A percentile compares a stretch with the other conserved stretches of the same genome.
These are phyloP conservation scores for Thielaviopsis euricoi DNA, from an alignment of 2,329 filamentous ascomycete genomes.

Conservation along the genomic window DNA sequence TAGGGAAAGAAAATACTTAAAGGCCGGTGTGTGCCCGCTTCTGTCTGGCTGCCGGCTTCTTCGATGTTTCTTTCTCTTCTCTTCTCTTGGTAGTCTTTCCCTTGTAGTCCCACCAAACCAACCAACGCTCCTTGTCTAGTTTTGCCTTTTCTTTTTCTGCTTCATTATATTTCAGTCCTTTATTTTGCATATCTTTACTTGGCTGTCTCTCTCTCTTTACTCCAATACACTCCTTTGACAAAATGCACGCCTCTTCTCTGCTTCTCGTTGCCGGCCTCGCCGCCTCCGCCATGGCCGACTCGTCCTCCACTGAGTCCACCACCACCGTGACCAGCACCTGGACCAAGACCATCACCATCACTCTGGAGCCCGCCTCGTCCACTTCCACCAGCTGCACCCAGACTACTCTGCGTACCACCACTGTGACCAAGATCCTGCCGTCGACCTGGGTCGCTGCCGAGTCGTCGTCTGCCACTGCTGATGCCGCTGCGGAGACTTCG, in stretches of 20 bases:
- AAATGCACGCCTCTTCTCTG: background rate
- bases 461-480: too few species aligned
- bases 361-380: background rate
- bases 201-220: background rate
- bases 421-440: background rate
- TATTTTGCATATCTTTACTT: background rate
- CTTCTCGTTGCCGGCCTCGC: background rate
- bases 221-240: background rate
- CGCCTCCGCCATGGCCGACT: background rate
- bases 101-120: background rate
- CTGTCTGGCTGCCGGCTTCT: too few species aligned
- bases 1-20: too few species aligned
- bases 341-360: conserved; percentile 4
- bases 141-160: too few species aligned
- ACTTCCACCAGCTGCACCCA: background rate
- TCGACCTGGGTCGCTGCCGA: too few species aligned
- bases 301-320: background rate
- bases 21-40: too few species aligned
- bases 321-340: conserved; percentile 4
- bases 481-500: too few species aligned
- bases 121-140: background rate
- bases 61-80: too few species aligned
- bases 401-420: conserved; percentile 3
- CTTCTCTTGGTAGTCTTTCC: background rate
- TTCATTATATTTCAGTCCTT: background rate